Evolutionary conservation across 192 early-diverging fungal species (phyloP), one percentile per base, ranked within the genome.

Genomic region (Coemansia sp.): DNA sequence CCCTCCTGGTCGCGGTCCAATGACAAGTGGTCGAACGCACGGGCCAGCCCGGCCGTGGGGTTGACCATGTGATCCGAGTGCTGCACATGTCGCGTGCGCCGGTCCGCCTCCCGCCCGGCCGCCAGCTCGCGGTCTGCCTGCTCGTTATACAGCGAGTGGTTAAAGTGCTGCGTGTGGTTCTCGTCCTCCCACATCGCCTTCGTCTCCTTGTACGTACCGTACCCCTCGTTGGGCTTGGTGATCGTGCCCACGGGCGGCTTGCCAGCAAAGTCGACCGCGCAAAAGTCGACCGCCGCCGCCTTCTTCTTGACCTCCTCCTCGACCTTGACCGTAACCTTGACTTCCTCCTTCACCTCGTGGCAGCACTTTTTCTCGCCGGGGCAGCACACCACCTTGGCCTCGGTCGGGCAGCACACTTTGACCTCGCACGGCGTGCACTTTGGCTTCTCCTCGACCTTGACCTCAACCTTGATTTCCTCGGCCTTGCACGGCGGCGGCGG

Each of bases 141-240:
- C 73, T 83, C 82, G 62, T 83, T 83, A 70, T 76, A 83, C 76
- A 83, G 68, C 68, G 70, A 73, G 82, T 83, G 82, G 77, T 75
- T 83, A 52, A 73, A 83, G 76, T 83, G 82, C 64, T 83, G 72
- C 28, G 77, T 83, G 67, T 79, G 73, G 64, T 75, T 69, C 73
- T 83, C 82, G 65, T 83, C 82, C 60, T 83, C 82, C 82, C 82
- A 83, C 73, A 73, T 76, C 0, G 73, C 82, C 76, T 76, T 75
- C 61, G 73, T 76, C 66, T 83, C 82, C 76, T 83, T 78, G 82
- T 78, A 83, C 21, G 82, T 83, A 6, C 82, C 82, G 70, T 79
- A 75, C 23, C 82, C 82, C 62, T 78, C 82, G 73, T 75, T 75
- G 50, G 82, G 82, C 73, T 76, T 76, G 70, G 71, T 72, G 33